phyloP scores from a whole-genome alignment of 2,329 filamentous ascomycete species.

The Myriosclerotinia curreyana region DNA sequence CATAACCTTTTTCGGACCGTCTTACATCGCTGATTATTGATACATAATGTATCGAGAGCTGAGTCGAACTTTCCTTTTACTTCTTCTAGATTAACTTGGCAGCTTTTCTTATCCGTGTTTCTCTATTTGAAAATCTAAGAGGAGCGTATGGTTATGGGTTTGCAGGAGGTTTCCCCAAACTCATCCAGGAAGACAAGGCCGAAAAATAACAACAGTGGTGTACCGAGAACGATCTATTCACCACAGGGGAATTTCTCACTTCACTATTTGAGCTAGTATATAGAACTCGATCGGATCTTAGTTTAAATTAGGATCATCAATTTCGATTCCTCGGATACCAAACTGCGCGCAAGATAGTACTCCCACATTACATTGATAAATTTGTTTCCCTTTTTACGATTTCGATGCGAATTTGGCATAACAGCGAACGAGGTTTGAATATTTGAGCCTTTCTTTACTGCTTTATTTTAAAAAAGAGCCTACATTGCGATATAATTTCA shows the following conservation, averaged over 20 bases:
- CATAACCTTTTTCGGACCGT: background rate
- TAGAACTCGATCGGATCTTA: no score
- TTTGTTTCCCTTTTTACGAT: no score
- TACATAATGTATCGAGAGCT: background rate
- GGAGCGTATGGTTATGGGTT: no score
- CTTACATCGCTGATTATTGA: background rate
- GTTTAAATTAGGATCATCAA: background rate
- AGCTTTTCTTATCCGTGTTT: background rate
- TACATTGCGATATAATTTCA: background rate
- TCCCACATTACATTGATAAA: background rate
- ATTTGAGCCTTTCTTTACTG: no score
- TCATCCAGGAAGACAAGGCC: background rate
- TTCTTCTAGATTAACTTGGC: background rate
- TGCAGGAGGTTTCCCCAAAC: background rate
- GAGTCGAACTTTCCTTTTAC: background rate
- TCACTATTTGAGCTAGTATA: background rate
- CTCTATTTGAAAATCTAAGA: background rate
- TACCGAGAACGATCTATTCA: background rate
- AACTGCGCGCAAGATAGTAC: no score
- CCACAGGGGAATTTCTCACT: background rate
- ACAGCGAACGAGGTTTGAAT: background rate
- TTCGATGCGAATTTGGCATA: background rate
- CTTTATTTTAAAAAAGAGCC: background rate
- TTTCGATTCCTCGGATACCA: no score
- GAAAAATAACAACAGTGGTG: background rate